Base-by-base conservation (phyloP, 2,329 filamentous ascomycete species). In the Nectriaceae sp. region DNA sequence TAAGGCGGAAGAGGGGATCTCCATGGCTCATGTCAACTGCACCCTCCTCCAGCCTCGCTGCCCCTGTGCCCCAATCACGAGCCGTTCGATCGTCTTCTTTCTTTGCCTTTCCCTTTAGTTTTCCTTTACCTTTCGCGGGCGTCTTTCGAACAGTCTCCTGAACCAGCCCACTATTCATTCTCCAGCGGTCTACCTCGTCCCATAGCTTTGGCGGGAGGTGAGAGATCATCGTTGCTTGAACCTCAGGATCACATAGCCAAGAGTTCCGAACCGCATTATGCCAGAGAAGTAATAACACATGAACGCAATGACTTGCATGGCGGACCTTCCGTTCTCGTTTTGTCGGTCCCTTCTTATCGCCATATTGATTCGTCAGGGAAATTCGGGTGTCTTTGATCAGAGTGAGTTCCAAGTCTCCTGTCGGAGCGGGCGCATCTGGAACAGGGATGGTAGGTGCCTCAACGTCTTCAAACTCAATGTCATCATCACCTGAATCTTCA, bases 211-310 rank as follows among this genome's bases (percentile, higher is more conserved):
- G 75, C 0, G 88, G 79, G 5, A 96, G 61, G 48, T 90, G 85
- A n/a, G 84, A 83, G 4, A 94, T 76, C 64, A 97, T 76, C 15
- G 85, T 87, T 11, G 84, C 83, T 53, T 94, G 89, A 0, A 95
- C 77, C 53, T 88, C 82, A 3, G 78, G 68, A 60, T 97, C 89
- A 57, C 89, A 89, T 18, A 91, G 72, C 87, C 93, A 97, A 0
- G 83, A 77, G 65, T 97, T 97, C 36, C 89, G 83, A 13, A 94
- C 70, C 0, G 89, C 82, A 64, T 97, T 97, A 66, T 97, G 92
- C 78, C 88, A 97, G 50, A 99, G 79, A 15, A 99, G 74, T 44
- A 85, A 82, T 65, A 95, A 85, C 2, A 97, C 91, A 68, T 99
- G 94, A 57, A 96, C 78, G 59, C 89, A 89, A 68, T 99, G 94